Evolutionary conservation across 257 asterid species (phyloP).

Genomic region (Solanum peruvianum): DNA sequence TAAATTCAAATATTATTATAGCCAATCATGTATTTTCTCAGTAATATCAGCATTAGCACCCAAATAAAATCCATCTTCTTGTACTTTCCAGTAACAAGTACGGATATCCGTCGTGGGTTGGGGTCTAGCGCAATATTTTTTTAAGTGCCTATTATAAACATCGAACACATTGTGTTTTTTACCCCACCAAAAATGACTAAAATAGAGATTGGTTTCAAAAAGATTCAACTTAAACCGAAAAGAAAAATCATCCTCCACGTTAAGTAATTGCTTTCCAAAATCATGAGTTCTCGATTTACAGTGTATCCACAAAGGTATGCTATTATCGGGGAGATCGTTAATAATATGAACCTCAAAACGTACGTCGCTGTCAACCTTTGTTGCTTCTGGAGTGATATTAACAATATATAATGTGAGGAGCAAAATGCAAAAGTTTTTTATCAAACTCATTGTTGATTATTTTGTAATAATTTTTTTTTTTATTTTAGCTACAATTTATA

Average conservation of each 20-base stretch:
- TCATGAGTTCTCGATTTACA: background rate
- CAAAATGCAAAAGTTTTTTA: background rate
- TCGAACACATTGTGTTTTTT: background rate
- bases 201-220: background rate
- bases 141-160: background rate
- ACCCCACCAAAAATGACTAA: background rate
- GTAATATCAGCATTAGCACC: background rate
- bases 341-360: background rate
- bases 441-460: background rate
- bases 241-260: background rate
- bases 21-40: background rate
- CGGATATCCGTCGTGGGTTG: background rate
- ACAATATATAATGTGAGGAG: background rate
- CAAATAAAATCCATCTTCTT: background rate
- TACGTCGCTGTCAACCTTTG: accelerated
- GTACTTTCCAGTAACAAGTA: background rate
- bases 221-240: background rate
- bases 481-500: background rate
- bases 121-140: background rate
- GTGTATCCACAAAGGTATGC: background rate
- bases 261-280: background rate
- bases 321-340: background rate
- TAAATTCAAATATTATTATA: background rate
- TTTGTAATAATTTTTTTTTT: background rate
- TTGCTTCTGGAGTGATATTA: background rate